Base-by-base conservation (phyloP, 2,329 filamentous ascomycete species). In the Sporothrix phasma region DNA sequence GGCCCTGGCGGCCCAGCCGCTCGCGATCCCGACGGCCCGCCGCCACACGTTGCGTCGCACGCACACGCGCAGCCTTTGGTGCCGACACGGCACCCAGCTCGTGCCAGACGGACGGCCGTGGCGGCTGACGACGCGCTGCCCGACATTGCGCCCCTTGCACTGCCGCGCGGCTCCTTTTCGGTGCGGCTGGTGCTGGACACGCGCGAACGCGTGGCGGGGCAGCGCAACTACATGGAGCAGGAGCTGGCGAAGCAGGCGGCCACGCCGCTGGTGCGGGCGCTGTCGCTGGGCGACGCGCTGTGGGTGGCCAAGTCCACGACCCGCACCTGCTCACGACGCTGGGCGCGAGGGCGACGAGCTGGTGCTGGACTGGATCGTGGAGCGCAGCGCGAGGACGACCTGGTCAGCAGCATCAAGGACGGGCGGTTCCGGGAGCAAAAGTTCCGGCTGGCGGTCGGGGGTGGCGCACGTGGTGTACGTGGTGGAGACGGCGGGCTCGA, bases 341-440 rank as follows among this genome's bases (percentile, higher is more conserved):
- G 60, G 87, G 87, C 13, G 51, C 22, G 83, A 87, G 70, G 85
- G 87, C 17, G 81, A 85, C 65, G 89, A 92, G 72, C 75, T 93
- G 13, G 84, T 91, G 54, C 78, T 94, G 4, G 89, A 93, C 73
- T 90, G 87, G 80, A 89, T 94, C 51, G 82, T 92, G 1, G 90
- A 94, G 75, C 82, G 90, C 66, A 94, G 72, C 81, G 90, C 8
- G 80, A 92, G 0, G 89, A 93, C 71, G 90, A 94, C 72, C 76
- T 94, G 54, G 81, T 93, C n/a, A 78, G 81, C 60, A 92, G 88
- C 67, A 90, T 94, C 75, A 91, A 89, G 73, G 90, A 93, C 67
- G 88, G 89, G 1, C 85, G 90, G 2, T 93, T 92, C 69, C 87
- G 88, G 69, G 90, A 94, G 72, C 90, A 94, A 72, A 93, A 94